Percentiles rank a stretch among this genome's conserved stretches.
phyloP scores from a whole-genome alignment of 768 basidiomycete genomes.

The Trametopsis cervina region DNA sequence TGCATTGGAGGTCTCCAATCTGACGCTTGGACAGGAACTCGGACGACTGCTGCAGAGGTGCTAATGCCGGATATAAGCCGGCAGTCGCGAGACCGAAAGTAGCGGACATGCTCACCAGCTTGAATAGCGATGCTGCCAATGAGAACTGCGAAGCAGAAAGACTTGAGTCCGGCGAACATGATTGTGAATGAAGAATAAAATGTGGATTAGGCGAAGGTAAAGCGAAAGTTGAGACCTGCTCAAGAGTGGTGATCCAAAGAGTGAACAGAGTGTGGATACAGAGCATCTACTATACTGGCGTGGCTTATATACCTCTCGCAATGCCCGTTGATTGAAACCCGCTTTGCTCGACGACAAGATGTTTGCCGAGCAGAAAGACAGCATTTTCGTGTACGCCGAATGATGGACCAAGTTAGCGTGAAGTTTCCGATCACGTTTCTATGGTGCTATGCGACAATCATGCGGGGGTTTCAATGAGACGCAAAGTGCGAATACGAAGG shows the following conservation, averaged over 20 bases:
- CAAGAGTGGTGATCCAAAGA: not conserved
- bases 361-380: too few relatives aligned
- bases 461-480: too few relatives aligned
- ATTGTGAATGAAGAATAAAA: not conserved
- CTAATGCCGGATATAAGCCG: too few relatives aligned
- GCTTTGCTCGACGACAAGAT: too few relatives aligned
- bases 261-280: not conserved
- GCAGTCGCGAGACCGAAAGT: not conserved
- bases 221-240: not conserved
- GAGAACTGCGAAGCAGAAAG: not conserved
- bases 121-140: not conserved
- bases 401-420: too few relatives aligned
- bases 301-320: too few relatives aligned
- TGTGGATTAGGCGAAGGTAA: not conserved
- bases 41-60: not conserved
- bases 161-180: conserved; percentile 1
- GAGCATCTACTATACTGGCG: too few relatives aligned
- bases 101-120: not conserved
- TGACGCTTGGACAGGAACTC: conserved; percentile 13
- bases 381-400: too few relatives aligned
- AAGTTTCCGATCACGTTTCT: too few relatives aligned
- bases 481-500: too few relatives aligned
- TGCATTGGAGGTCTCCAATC: conserved; percentile 24
- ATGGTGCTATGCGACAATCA: too few relatives aligned
- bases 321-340: too few relatives aligned